Evolutionary conservation across 495 filamentous ascomycete species (phyloP), one percentile per base, ranked within the genome.

Genomic region (Aspergillus funiculosus): DNA sequence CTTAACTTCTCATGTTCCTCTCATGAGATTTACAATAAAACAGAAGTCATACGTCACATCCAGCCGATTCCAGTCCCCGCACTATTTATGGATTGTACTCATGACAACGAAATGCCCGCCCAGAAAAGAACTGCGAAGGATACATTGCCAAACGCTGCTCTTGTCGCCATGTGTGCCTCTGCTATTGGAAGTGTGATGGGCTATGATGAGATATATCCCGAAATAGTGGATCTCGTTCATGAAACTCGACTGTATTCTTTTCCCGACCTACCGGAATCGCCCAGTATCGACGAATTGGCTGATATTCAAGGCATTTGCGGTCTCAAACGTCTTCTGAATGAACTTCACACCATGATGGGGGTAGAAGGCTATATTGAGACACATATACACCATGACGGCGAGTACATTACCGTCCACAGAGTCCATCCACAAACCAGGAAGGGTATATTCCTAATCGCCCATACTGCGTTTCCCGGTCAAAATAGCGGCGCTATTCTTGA

Each of bases 31-130:
- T 75, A 77, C 24, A 57, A 58, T 14, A 53, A 56, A 3, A 60
- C 69, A 22, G 82, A 89, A 57, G 72, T 78, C 19, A 74, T 90
- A 30, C 82, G 80, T 32, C 79, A 73, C 39, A 88, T 96, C 60
- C 85, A 83, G 26, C 78, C 81, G 17, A 84, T 79, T 8, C 87
- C 89, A 0, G 86, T 95, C 0, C 89, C 95, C 38, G 94, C 92
- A 2, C 71, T 99, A 1, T 97, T 99, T 64, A 95, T 95, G 88
- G 94, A 99, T 58, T 99, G 94, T 61, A 99, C 94, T 1, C 94
- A 99, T 62, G 94, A 99, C 66, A 99, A 99, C 57, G 92, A 97
- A 64, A 80, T 87, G 6, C 94, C 94, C 5, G 86, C 91, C 1
- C 92, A 99, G 65, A 96, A 97, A 66, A 79, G 94, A 17, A 91